These are phyloP conservation scores for Fusarium continuum DNA, from an alignment of 2,329 filamentous ascomycete genomes.

Conservation along the genomic window DNA sequence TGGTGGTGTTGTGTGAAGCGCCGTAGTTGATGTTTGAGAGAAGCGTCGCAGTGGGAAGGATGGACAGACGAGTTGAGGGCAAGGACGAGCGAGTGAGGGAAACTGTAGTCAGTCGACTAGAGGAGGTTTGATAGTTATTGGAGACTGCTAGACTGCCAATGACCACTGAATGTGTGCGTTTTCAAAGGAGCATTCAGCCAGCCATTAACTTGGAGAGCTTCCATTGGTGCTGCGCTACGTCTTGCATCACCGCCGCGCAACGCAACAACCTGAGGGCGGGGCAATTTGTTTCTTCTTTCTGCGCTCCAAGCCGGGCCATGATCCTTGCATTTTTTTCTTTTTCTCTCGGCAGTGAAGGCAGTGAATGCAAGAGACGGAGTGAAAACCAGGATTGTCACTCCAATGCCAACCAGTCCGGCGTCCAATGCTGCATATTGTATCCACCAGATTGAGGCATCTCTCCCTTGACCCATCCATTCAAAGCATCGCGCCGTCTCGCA, in stretches of 20 bases:
- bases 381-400: constrained; percentile 9
- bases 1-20: constrained; percentile 22
- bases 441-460: constrained; percentile 17
- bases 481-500: constrained; percentile 28
- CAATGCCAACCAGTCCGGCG: constrained; percentile 17
- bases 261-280: constrained; percentile 21
- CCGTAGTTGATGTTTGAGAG: constrained; percentile 2
- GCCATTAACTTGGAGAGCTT: constrained; percentile 1
- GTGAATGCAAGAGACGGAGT: not conserved
- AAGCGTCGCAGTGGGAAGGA: not conserved
- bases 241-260: constrained; percentile 27
- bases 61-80: not conserved
- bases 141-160: not conserved
- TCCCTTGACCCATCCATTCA: not conserved
- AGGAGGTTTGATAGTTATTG: not conserved
- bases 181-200: constrained; percentile 17
- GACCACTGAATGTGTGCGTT: not conserved
- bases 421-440: constrained; percentile 20
- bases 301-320: constrained; percentile 1
- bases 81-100: not conserved
- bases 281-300: constrained; percentile 15
- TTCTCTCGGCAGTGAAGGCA: constrained; percentile 9
- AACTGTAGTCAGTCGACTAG: not conserved
- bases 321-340: constrained; percentile 18
- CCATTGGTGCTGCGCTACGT: constrained; percentile 10